A percentile compares a stretch with the other conserved stretches of the same genome.
Evolutionary conservation across 1,284 basidiomycete genomes (phyloP).

Genomic region (Sporisorium sorghi): DNA sequence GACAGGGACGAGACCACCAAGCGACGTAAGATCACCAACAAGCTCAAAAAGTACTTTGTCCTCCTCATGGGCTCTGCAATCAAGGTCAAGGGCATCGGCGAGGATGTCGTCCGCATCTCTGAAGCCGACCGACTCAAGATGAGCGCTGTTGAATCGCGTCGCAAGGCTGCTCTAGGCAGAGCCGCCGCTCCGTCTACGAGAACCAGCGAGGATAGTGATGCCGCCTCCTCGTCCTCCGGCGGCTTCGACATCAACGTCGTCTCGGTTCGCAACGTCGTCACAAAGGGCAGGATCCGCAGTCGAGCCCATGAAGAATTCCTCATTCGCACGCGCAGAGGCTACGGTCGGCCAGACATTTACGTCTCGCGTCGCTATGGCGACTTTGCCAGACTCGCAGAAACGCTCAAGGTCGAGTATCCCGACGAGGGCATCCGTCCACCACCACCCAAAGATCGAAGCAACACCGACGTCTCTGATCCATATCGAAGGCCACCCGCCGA

Average conservation of each 20-base stretch:
- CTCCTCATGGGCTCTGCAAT: conserved; percentile 63
- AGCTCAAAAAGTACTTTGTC: conserved; percentile 56
- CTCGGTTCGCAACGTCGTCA: conserved; percentile 57
- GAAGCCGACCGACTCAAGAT: conserved; percentile 58
- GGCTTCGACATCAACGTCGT: conserved; percentile 65
- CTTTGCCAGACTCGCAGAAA: conserved; percentile 74
- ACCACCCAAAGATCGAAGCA: conserved; percentile 60
- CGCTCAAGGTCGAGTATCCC: conserved; percentile 59
- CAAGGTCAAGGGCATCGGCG: conserved; percentile 50
- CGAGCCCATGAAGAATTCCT: conserved; percentile 79
- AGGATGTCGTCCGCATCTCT: conserved; percentile 65
- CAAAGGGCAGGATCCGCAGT: conserved; percentile 59
- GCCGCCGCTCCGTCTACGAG: conserved; percentile 20
- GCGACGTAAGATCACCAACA: conserved; percentile 47
- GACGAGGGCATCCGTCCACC: conserved; percentile 56
- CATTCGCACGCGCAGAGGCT: conserved; percentile 80
- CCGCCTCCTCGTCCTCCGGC: conserved; percentile 5
- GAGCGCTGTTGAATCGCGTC: conserved; percentile 52
- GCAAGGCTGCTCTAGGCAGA: conserved; percentile 47
- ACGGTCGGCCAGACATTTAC: conserved; percentile 79
- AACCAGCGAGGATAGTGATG: conserved; percentile 8
- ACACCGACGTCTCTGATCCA: conserved; percentile 46
- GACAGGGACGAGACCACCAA: conserved; percentile 60
- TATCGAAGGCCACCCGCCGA: conserved; percentile 24
- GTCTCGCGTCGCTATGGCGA: conserved; percentile 95